These are phyloP conservation scores for Apophysomyces trapeziformis DNA, from an alignment of 371 early-diverging fungal genomes.

Conservation along the genomic window DNA sequence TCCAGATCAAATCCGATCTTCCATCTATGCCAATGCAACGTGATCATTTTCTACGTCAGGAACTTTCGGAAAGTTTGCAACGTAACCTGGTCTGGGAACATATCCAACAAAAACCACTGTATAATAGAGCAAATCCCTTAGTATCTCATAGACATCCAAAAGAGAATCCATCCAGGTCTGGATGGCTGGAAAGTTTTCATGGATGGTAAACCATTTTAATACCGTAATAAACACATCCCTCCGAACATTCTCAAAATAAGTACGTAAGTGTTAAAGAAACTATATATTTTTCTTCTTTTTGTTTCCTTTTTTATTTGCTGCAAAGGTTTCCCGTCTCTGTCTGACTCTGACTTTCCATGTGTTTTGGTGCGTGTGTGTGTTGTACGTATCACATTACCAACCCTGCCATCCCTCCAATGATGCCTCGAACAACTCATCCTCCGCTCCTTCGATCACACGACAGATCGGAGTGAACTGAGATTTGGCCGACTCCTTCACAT, in stretches of 20 bases:
- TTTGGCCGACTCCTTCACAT: slow-evolving; percentile 53
- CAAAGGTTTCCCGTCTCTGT: neutral
- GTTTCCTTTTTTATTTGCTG: neutral
- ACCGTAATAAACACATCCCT: neutral
- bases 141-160: slow-evolving; percentile 14
- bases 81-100: slow-evolving; percentile 34
- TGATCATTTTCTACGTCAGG: slow-evolving; percentile 23
- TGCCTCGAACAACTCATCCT: slow-evolving; percentile 60
- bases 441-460: slow-evolving; percentile 72
- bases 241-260: slow-evolving; percentile 1
- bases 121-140: slow-evolving; percentile 15
- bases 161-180: slow-evolving; percentile 24
- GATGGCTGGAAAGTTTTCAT: slow-evolving; percentile 34
- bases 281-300: neutral
- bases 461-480: slow-evolving; percentile 67
- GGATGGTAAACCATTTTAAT: slow-evolving; percentile 17
- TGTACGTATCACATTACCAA: slow-evolving; percentile 33
- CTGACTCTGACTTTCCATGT: too few species aligned
- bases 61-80: slow-evolving; percentile 29
- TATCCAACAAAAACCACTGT: slow-evolving; percentile 33
- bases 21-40: slow-evolving; percentile 14
- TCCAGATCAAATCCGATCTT: slow-evolving; percentile 8
- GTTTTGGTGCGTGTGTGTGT: neutral
- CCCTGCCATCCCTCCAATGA: slow-evolving; percentile 56
- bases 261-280: neutral